These are phyloP conservation scores for Phytopythium sindhum DNA, from an alignment of 352 stramenopile species.

Conservation along the genomic window DNA sequence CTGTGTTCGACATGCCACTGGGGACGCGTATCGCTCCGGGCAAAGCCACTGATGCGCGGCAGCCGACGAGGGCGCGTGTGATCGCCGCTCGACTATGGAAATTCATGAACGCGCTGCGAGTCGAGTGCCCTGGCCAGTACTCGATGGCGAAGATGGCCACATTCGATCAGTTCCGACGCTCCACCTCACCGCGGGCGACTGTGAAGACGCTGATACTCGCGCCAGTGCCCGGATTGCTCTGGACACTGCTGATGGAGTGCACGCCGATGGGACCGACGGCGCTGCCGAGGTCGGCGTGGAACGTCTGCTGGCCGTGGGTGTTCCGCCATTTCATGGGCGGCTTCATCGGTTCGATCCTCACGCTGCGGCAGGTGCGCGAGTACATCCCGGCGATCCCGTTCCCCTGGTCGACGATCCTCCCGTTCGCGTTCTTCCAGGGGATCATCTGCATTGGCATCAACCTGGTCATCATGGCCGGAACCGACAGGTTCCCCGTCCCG, in stretches of 20 bases:
- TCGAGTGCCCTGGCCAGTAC: background rate
- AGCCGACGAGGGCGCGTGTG: background rate
- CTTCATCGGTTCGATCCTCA: slow-evolving; percentile 3
- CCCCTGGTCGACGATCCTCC: background rate
- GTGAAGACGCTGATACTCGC: background rate
- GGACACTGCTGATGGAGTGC: slow-evolving; percentile 6
- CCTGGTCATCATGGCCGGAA: slow-evolving; percentile 10
- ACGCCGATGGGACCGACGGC: background rate
- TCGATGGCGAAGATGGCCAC: background rate
- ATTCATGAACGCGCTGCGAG: background rate
- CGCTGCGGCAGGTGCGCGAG: background rate
- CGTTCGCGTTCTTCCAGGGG: background rate
- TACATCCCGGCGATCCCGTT: slow-evolving; percentile 1
- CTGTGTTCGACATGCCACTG: background rate
- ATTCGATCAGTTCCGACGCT: background rate
- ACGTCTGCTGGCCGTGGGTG: slow-evolving; percentile 1
- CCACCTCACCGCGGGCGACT: background rate
- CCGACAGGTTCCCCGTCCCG: slow-evolving; percentile 28
- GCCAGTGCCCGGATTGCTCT: background rate
- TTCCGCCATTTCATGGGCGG: slow-evolving; percentile 6
- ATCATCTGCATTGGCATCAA: slow-evolving; percentile 11
- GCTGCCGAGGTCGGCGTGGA: background rate
- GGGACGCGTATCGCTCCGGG: background rate
- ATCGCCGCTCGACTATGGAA: background rate
- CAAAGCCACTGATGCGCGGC: background rate